A percentile compares a stretch with the other conserved stretches of the same genome.
These are phyloP conservation scores for Arthrobotrys megalospora DNA, from an alignment of 2,329 filamentous ascomycete species.

Conservation along the genomic window DNA sequence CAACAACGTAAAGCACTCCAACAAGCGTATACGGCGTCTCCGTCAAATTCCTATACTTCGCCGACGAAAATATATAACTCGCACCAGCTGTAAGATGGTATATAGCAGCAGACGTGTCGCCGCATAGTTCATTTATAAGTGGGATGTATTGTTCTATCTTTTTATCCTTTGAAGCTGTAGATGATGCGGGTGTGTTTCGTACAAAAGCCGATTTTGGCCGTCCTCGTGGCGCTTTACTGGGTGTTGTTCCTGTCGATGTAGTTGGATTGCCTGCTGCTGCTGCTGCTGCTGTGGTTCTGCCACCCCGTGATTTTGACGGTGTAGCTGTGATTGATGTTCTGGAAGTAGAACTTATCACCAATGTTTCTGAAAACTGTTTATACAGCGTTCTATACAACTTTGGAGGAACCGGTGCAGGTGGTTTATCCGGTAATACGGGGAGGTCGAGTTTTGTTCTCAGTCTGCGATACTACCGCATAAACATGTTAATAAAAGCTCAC, in stretches of 20 bases:
- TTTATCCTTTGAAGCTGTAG: background rate
- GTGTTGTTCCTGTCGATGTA: background rate
- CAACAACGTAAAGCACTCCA: constrained; percentile 60
- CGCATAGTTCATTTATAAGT: constrained; percentile 31
- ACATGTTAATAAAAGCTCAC: constrained; percentile 1
- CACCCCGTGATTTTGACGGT: background rate
- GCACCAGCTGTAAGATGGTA: constrained; percentile 23
- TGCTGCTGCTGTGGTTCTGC: background rate
- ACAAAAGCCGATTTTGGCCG: constrained; percentile 22
- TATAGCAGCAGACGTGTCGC: background rate
- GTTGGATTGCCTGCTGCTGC: background rate
- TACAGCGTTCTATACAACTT: constrained; percentile 48
- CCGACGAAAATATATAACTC: constrained; percentile 30
- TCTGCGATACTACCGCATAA: constrained; percentile 25
- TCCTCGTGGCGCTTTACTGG: constrained; percentile 5
- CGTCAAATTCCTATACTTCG: constrained; percentile 40
- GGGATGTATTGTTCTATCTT: constrained; percentile 37
- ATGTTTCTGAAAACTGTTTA: constrained; percentile 53
- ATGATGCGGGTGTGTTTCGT: background rate
- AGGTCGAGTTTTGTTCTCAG: constrained; percentile 53
- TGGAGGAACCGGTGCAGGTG: constrained; percentile 45
- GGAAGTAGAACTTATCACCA: constrained; percentile 20
- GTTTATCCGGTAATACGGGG: constrained; percentile 41
- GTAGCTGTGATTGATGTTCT: constrained; percentile 8
- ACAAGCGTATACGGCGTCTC: constrained; percentile 37